A percentile compares a stretch with the other conserved stretches of the same genome.
Evolutionary conservation across 495 filamentous ascomycete species (phyloP).

Genomic region (Aspergillus heteromorphus): DNA sequence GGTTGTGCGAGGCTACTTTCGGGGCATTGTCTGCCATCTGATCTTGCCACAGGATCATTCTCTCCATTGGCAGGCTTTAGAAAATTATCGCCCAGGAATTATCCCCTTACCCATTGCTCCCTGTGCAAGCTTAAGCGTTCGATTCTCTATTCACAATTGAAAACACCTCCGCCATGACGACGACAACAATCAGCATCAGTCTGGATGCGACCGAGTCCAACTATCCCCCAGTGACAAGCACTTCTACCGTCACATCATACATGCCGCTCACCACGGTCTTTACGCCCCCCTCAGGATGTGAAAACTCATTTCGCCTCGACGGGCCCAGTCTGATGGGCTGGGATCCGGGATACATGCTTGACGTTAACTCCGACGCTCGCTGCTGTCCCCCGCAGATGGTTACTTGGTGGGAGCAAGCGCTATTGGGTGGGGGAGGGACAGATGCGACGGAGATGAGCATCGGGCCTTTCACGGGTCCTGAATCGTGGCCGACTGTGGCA

Average conservation of each 20-base stretch:
- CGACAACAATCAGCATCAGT: too few relatives aligned
- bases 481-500: not conserved
- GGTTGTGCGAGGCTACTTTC: too few relatives aligned
- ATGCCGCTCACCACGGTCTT: constrained; percentile 1
- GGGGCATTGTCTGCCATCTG: too few relatives aligned
- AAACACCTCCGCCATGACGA: too few relatives aligned
- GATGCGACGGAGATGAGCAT: constrained; percentile 4
- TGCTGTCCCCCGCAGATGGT: constrained; percentile 7
- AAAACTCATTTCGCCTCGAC: constrained; percentile 1
- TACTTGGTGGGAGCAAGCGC: constrained; percentile 7
- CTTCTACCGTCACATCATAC: not conserved
- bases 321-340: constrained; percentile 3
- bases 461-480: constrained; percentile 3
- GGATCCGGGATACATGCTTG: constrained; percentile 4
- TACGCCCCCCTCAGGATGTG: constrained; percentile 1
- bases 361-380: constrained; percentile 1
- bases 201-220: too few relatives aligned
- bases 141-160: too few relatives aligned
- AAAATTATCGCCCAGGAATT: too few relatives aligned
- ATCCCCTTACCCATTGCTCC: too few relatives aligned
- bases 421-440: not conserved
- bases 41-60: too few relatives aligned
- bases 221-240: not conserved
- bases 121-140: too few relatives aligned
- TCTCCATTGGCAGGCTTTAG: too few relatives aligned